Base-by-base conservation (phyloP, 2,329 filamentous ascomycete species). In the Huntiella moniliformis region DNA sequence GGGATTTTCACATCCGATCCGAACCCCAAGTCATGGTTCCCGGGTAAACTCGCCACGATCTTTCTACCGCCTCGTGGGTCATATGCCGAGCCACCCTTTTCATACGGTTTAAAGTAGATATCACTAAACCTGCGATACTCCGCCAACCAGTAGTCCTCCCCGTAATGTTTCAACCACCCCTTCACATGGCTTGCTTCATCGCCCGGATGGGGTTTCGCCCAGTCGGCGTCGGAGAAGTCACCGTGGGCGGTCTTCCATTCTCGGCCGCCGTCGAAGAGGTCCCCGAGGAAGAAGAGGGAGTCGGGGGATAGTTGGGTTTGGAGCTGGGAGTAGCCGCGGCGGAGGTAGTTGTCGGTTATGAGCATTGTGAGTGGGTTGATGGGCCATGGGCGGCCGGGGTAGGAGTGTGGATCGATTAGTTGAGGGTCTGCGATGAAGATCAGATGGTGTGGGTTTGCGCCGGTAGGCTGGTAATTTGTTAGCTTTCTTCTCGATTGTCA, bases 1-100 rank as follows among this genome's bases (percentile, higher is more conserved):
- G 81, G 69, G 6, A 79, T 58, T 57, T 94, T 84, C 41, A 98
- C 78, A 38, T 87, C 82, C 16, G 77, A 77, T 3, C 84, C 88
- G 56, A 96, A 94, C 0, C 91, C 91, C 36, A 96, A 61, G 58
- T 98, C 91, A 58, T 98, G 91, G 56, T 98, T 98, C 2, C 91
- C 91, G 0, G 91, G 91, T 48, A 98, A 58, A 56, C 81, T 88
- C 13, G 82, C 76, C 45, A 96, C 79, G 45, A 96, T 66, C 62
- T 82, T 87, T 48, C 82, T 72, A 4, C 81, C 79, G 28, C 74
- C 68, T 52, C 78, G 74, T 48, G 77, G 76, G 1, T 67, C 60
- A 0, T 70, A 66, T 0, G 77, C 66, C 4, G 63, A 63, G 38
- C 66, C 57, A 43, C 76, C 71, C 1, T 67, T 71, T 11, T 77